Evolutionary conservation across 225 moss, liverwort and hornwort species (phyloP), one percentile per base, ranked within the genome.

Genomic region (Pseudisothecium myosuroides): DNA sequence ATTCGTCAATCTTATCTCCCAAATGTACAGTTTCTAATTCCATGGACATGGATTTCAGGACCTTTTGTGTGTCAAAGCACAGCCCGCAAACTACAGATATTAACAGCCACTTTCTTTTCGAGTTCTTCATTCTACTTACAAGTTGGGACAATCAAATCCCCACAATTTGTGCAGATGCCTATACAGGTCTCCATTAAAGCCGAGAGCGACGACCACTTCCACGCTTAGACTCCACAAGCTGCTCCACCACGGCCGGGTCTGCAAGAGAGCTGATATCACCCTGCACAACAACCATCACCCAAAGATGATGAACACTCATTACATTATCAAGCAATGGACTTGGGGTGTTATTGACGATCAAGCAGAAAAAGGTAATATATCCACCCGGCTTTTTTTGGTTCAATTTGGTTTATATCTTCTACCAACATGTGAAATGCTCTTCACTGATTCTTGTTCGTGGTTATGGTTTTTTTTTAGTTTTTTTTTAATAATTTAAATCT

Each of bases 221-320:
- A 83, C 90, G 89, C 61, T 89, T 93, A 19, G 84, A 61, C 69
- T 92, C 90, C 83, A 96, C 93, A 3, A 96, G 82, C 76, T 92
- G 92, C 68, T 94, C 94, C 37, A 96, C 93, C 37, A 97, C 92
- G 56, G 92, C 62, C 16, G 97, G 93, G 81, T 97, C 96, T 55
- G 94, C 93, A 65, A 97, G 86, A 12, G 97, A 97, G 88, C 97
- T 97, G 22, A 91, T 88, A 68, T 97, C 97, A 73, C 96, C 97
- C 96, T 96, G 91, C 89, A 86, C 62, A 83, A 86, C 64, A 90
- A 76, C 39, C 58, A 88, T 17, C 85, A 55, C 59, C 63, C 80
- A 58, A 58, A 62, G 21, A 12, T 50, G 24, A 83, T 72, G n/a
- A 43, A 26, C 21, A n/a, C 39, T 80, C 58, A 28, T 39, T 16